Evolutionary conservation across 2,329 filamentous ascomycete genomes (phyloP).

Genomic region (Dothideomycetes sp.): DNA sequence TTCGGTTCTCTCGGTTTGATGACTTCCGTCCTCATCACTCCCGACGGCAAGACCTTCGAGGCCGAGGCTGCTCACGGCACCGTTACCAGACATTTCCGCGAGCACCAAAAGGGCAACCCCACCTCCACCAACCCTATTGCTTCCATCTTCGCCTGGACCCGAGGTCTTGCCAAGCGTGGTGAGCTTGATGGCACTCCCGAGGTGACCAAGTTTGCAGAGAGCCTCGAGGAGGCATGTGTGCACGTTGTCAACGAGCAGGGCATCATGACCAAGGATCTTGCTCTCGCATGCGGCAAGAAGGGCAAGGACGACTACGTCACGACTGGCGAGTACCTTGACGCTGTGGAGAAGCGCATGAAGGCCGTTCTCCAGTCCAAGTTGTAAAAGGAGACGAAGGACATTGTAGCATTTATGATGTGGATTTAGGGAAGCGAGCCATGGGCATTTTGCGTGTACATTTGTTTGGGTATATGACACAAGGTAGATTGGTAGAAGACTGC

Average conservation of each 20-base stretch:
- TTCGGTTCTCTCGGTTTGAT: constrained; percentile 97
- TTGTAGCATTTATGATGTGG: too few relatives aligned
- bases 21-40: constrained; percentile 95
- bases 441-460: too few relatives aligned
- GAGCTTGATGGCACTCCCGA: constrained; percentile 90
- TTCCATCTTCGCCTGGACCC: constrained; percentile 98
- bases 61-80: constrained; percentile 97
- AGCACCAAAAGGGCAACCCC: constrained; percentile 95
- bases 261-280: constrained; percentile 98
- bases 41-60: constrained; percentile 93
- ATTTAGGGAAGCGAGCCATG: too few relatives aligned
- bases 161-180: constrained; percentile 84
- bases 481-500: too few relatives aligned
- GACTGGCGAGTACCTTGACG: constrained; percentile 81
- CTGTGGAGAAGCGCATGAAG: constrained; percentile 86
- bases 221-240: constrained; percentile 82
- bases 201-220: constrained; percentile 80
- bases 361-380: constrained; percentile 66
- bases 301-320: constrained; percentile 80
- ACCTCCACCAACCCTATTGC: constrained; percentile 98
- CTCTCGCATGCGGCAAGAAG: constrained; percentile 86
- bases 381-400: constrained; percentile 23
- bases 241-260: constrained; percentile 89
- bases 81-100: constrained; percentile 95
- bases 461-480: too few relatives aligned